phyloP scores from a whole-genome alignment of 306 rosid species.

The Hippophae rhamnoides region DNA sequence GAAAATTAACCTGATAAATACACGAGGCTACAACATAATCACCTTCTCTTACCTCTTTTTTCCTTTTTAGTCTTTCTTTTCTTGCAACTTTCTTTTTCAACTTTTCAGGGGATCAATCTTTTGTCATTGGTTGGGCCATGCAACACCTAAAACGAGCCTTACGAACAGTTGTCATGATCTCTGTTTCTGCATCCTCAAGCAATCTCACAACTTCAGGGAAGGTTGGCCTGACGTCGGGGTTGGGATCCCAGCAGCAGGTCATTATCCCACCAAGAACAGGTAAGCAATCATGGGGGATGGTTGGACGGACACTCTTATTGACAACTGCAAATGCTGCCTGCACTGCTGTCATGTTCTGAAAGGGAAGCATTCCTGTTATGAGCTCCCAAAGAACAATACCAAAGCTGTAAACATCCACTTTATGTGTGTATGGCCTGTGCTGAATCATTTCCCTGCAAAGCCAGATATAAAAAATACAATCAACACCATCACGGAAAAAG shows the following conservation, averaged over 20 bases:
- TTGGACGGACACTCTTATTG: slow-evolving; percentile 79
- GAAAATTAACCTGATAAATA: slow-evolving; percentile 41
- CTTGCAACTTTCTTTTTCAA: slow-evolving; percentile 18
- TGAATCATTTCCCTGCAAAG: slow-evolving; percentile 94
- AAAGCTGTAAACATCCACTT: slow-evolving; percentile 93
- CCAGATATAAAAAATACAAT: slow-evolving; percentile 1
- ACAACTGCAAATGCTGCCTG: slow-evolving; percentile 99
- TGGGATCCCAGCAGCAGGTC: slow-evolving; percentile 98
- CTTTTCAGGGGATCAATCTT: slow-evolving; percentile 46
- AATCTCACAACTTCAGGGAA: slow-evolving; percentile 73
- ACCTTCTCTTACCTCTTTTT: slow-evolving; percentile 32
- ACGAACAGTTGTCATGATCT: slow-evolving; percentile 85
- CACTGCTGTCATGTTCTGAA: slow-evolving; percentile 98
- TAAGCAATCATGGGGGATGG: slow-evolving; percentile 73
- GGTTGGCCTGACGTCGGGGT: slow-evolving; percentile 89
- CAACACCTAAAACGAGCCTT: slow-evolving; percentile 98
- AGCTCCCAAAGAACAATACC: slow-evolving; percentile 99
- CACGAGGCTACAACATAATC: slow-evolving; percentile 41
- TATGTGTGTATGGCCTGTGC: slow-evolving; percentile 96
- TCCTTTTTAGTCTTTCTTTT: slow-evolving; percentile 3
- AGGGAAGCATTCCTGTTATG: slow-evolving; percentile 92
- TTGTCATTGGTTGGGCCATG: slow-evolving; percentile 83
- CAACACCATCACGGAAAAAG: not conserved
- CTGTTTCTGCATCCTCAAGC: slow-evolving; percentile 91
- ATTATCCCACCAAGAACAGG: slow-evolving; percentile 82